Conservation (phyloP, 352 stramenopile genomes). For the Blastocystis sp. region DNA sequence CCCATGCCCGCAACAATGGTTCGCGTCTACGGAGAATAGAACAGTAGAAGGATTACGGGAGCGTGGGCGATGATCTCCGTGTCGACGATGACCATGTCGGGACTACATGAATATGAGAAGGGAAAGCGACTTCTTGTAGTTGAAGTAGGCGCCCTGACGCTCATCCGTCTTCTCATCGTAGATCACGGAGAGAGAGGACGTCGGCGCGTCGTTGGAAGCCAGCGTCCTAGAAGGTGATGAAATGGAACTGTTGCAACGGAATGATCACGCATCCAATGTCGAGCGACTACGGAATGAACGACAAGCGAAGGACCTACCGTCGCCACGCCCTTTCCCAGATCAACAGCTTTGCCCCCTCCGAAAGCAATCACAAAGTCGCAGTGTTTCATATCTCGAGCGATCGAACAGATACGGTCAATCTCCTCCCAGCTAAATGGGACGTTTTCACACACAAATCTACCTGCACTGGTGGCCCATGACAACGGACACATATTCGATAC, state of each 20-base stretch:
- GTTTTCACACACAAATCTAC: not conserved
- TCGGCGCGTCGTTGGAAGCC: slow-evolving; percentile 52
- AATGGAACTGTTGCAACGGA: not conserved
- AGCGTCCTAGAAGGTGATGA: slow-evolving; percentile 6
- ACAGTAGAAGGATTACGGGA: not conserved
- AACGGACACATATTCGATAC: slow-evolving; percentile 39
- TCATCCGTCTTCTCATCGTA: slow-evolving; percentile 52
- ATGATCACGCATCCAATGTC: slow-evolving; percentile 5
- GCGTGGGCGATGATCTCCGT: slow-evolving; percentile 52
- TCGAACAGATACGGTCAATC: slow-evolving; percentile 20
- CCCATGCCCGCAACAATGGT: slow-evolving; percentile 47
- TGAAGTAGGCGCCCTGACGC: slow-evolving; percentile 50
- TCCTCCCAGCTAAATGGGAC: slow-evolving; percentile 10
- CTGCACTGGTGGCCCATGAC: slow-evolving; percentile 46
- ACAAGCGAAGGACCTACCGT: not conserved
- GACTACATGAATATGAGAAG: not conserved
- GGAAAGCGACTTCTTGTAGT: slow-evolving; percentile 46
- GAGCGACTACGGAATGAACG: not conserved
- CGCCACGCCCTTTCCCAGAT: slow-evolving; percentile 36
- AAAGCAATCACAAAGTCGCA: slow-evolving; percentile 48
- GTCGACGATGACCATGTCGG: slow-evolving; percentile 48
- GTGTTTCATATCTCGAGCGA: slow-evolving; percentile 22
- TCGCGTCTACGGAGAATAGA: not conserved
- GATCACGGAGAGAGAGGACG: slow-evolving; percentile 42
- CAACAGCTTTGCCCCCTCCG: slow-evolving; percentile 48